Percentiles rank a stretch among this genome's conserved stretches.
These are phyloP conservation scores for Stemphylium lycopersici DNA, from an alignment of 2,329 filamentous ascomycete species.

Conservation along the genomic window DNA sequence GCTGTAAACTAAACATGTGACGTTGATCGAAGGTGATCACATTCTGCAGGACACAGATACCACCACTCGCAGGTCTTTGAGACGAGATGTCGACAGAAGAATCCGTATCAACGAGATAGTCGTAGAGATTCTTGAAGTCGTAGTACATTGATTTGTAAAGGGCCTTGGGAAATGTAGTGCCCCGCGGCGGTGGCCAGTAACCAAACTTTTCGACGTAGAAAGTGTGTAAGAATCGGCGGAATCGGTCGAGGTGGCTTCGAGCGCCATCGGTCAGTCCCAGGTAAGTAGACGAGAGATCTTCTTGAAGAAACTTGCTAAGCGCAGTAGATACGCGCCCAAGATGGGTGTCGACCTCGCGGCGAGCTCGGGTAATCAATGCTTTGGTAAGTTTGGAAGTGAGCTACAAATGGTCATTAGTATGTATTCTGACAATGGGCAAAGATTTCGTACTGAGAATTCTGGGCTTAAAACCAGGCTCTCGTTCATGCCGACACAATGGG, in stretches of 20 bases:
- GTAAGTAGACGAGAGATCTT: conserved; percentile 70
- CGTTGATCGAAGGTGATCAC: conserved; percentile 69
- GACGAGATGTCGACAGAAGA: conserved; percentile 59
- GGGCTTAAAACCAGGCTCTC: conserved; percentile 62
- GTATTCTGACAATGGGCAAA: conserved; percentile 1
- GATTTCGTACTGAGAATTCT: conserved; percentile 65
- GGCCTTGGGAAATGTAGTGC: conserved; percentile 61
- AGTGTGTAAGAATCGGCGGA: conserved; percentile 70
- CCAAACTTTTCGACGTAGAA: conserved; percentile 73
- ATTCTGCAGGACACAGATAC: conserved; percentile 73
- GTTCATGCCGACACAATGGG: conserved; percentile 80
- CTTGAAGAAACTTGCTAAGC: conserved; percentile 71
- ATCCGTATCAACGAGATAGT: conserved; percentile 70
- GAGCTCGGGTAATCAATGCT: conserved; percentile 68
- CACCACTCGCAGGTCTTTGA: conserved; percentile 65
- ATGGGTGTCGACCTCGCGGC: conserved; percentile 68
- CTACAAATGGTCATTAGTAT: conserved; percentile 25
- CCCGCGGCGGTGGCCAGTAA: conserved; percentile 70
- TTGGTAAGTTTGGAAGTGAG: conserved; percentile 60
- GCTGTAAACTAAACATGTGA: conserved; percentile 65
- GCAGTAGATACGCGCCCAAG: conserved; percentile 64
- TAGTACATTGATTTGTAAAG: conserved; percentile 67
- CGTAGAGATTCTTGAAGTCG: conserved; percentile 75
- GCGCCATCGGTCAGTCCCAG: conserved; percentile 68
- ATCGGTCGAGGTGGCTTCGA: conserved; percentile 72